Base-by-base conservation (phyloP, 2,329 filamentous ascomycete genomes). In the Aspergillus pseudotamarii region DNA sequence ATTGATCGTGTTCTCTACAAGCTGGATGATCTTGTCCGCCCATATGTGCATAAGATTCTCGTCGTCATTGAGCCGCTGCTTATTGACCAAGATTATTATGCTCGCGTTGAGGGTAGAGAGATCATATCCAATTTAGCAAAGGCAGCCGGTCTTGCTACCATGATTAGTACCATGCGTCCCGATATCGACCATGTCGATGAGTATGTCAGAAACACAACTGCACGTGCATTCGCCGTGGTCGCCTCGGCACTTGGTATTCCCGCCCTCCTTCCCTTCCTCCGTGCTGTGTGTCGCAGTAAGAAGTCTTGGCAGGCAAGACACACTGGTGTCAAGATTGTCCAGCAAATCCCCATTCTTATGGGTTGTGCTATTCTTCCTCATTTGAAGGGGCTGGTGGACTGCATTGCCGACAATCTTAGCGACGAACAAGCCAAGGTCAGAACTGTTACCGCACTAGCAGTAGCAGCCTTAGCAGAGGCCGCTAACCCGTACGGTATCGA, bases 21-120 rank as follows among this genome's bases (percentile, higher is more conserved):
- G 82, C 88, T 99, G 28, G 95, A 98, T 76, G 95, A 99, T 72
- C 86, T 98, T 68, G 95, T 99, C 59, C 89, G 95, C 46, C 95
- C 95, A 26, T 99, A 94, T 68, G 94, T 97, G 19, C 96, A 99
- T 83, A 98, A 98, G 83, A 99, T 99, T 66, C 81, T 99, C 62
- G 95, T 99, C 59, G 95, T 99, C 75, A 99, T 99, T 72, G 96
- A 99, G 79, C 95, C 95, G n/a, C 84, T 99, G 57, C 91, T 99
- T 69, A 99, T 99, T 73, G 96, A 99, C 75, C 95, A 99, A 81
- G 96, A 99, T 80, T 99, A 99, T 81, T 99, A 99, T 78, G 95
- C 96, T 48, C 91, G 95, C 77, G 95, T 99, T 6, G 95, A 99
- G 79, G 95, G 95, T 79, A 92, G 95, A 70, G 95, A 99, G 78